A percentile compares a stretch with the other conserved stretches of the same genome.
These are phyloP conservation scores for Stygiomarasmius scandens DNA, from an alignment of 1,284 basidiomycete species.

Conservation along the genomic window DNA sequence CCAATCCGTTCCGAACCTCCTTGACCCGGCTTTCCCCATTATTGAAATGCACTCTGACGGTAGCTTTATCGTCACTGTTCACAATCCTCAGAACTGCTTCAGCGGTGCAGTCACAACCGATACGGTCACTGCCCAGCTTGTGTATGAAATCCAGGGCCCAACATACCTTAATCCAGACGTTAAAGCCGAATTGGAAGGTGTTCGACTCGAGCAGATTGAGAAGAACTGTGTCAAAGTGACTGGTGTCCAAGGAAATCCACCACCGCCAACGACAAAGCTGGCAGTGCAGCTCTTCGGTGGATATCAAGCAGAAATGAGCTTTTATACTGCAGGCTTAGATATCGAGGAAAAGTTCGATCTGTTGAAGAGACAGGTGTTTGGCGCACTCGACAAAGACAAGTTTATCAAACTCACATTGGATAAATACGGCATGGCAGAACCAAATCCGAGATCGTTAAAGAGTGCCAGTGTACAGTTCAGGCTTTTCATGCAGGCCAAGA, in stretches of 20 bases:
- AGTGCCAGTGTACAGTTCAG: constrained; percentile 9
- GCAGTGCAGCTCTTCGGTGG: constrained; percentile 22
- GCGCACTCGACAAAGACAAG: constrained; percentile 11
- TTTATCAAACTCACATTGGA: constrained; percentile 14
- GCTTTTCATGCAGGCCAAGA: constrained; percentile 13
- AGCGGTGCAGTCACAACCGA: constrained; percentile 23
- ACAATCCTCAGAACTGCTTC: constrained; percentile 13
- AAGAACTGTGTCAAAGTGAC: constrained; percentile 20
- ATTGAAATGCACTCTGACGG: constrained; percentile 22
- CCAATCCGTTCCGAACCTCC: constrained; percentile 16
- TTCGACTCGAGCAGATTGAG: constrained; percentile 17
- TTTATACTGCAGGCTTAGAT: constrained; percentile 24
- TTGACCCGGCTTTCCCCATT: constrained; percentile 18
- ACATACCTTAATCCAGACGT: constrained; percentile 27
- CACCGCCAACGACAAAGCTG: constrained; percentile 25
- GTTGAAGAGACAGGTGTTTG: constrained; percentile 9
- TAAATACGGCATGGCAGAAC: constrained; percentile 5
- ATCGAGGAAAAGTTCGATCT: constrained; percentile 21
- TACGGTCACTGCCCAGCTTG: too few relatives aligned
- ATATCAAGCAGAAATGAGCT: constrained; percentile 22
- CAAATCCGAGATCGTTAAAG: not conserved
- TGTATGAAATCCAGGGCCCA: constrained; percentile 27
- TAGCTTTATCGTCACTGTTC: constrained; percentile 21
- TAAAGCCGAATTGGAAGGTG: constrained; percentile 2
- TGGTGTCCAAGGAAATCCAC: constrained; percentile 18